A percentile compares a stretch with the other conserved stretches of the same genome.
phyloP scores from a whole-genome alignment of 2,329 filamentous ascomycete genomes.

The Aspergillus piperis region DNA sequence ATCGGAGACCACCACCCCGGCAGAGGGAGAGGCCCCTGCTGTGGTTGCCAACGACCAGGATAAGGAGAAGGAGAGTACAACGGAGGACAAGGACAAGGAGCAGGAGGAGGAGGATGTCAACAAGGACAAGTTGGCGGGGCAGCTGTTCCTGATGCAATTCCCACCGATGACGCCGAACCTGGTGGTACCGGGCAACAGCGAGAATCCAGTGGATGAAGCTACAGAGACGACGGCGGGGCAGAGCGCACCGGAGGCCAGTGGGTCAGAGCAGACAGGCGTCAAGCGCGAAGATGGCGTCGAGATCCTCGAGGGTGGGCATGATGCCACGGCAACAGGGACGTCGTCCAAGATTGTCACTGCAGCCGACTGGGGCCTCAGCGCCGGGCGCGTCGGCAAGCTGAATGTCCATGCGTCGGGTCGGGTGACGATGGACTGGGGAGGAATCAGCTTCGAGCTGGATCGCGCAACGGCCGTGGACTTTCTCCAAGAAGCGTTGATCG shows the following conservation, averaged over 20 bases:
- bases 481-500: slow-evolving; percentile 60
- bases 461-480: slow-evolving; percentile 60
- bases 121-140: slow-evolving; percentile 51
- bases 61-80: slow-evolving; percentile 10
- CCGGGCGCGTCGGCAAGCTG: slow-evolving; percentile 62
- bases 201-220: slow-evolving; percentile 13
- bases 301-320: slow-evolving; percentile 26
- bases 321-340: slow-evolving; percentile 13
- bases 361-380: slow-evolving; percentile 46
- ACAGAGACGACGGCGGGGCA: not conserved
- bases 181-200: slow-evolving; percentile 34
- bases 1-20: slow-evolving; percentile 4
- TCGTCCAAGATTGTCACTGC: slow-evolving; percentile 42
- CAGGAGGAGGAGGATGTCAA: slow-evolving; percentile 30
- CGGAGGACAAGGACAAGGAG: slow-evolving; percentile 20
- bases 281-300: slow-evolving; percentile 38
- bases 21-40: slow-evolving; percentile 19
- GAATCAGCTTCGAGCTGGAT: slow-evolving; percentile 59
- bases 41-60: slow-evolving; percentile 17
- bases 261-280: slow-evolving; percentile 13
- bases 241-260: not conserved
- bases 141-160: slow-evolving; percentile 65
- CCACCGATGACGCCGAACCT: slow-evolving; percentile 64
- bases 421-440: slow-evolving; percentile 64
- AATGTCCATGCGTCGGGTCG: slow-evolving; percentile 63